Base-by-base conservation (phyloP, 345 rosid genomes). In the Angophora floribunda region DNA sequence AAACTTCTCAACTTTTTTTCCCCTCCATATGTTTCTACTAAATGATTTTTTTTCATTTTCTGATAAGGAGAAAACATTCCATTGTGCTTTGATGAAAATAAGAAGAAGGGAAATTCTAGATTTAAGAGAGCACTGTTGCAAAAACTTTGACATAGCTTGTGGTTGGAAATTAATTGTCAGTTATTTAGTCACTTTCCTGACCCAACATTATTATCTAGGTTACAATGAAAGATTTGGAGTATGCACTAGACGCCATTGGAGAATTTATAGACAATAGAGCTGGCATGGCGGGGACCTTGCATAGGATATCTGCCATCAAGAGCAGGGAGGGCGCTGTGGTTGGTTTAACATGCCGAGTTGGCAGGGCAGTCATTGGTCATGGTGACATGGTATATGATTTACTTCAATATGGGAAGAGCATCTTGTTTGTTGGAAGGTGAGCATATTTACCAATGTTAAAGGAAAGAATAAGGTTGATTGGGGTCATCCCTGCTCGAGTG, bases 221-320 rank as follows among this genome's bases (percentile, higher is more conserved):
- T 86, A 92, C 95, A 50, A 49, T 88, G 88, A 90, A 93, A 90
- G 97, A 95, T 86, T 86, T 94, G 91, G 96, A 94, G 93, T 88
- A 92, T 90, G 95, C 94, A 85, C 94, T 91, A 94, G 90, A 89
- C 87, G 92, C 93, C 14, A 93, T 94, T 52, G 96, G 95, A 87
- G 95, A 93, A 67, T 95, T 95, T 65, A 93, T 94, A 22, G 95
- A 94, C 90, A 95, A 94, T 88, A 91, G 96, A 82, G 96, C 96
- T 90, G 96, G 96, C 51, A 95, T 95, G 80, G 95, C 95, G 51
- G 94, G 97, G 30, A 95, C 95, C 86, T 88, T 95, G 93, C 98
- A 95, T 49, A 91, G 95, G 88, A 94, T 95, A 88, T 94, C 95
- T 49, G 94, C 96, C 10, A 93, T 95, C 87, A 93, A 93, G 87